These are phyloP conservation scores for Populus hybrid DNA, from an alignment of 441 rosid genomes.

Conservation along the genomic window DNA sequence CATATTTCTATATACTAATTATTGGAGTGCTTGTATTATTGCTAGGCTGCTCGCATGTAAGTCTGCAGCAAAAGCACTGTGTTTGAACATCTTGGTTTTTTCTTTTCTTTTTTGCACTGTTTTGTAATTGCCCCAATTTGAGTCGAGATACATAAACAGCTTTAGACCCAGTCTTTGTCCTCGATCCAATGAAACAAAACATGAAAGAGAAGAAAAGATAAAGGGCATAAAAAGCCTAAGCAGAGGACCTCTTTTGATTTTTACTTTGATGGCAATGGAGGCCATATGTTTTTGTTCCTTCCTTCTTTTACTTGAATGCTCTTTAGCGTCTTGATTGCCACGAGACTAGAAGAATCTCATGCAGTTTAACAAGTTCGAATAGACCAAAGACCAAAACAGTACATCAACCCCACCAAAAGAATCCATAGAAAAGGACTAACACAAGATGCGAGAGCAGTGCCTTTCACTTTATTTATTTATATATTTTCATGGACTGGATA, in stretches of 20 bases:
- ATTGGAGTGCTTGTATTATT: too few relatives aligned
- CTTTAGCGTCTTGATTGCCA: constrained; percentile 25
- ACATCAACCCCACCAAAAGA: constrained; percentile 12
- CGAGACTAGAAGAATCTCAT: constrained; percentile 33
- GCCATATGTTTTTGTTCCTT: constrained; percentile 5
- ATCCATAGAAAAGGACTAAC: constrained; percentile 39
- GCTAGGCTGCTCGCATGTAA: not conserved
- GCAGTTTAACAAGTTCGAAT: constrained; percentile 31
- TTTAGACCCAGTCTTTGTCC: constrained; percentile 16
- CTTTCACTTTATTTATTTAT: constrained; percentile 16
- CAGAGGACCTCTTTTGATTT: constrained; percentile 17
- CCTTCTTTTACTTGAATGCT: not conserved
- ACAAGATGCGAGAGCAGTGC: constrained; percentile 28
- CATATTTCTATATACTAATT: not conserved
- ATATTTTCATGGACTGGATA: not conserved
- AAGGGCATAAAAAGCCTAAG: constrained; percentile 15
- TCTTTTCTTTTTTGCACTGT: constrained; percentile 14
- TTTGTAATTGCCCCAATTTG: constrained; percentile 18
- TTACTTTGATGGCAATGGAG: constrained; percentile 17
- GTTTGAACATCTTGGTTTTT: not conserved
- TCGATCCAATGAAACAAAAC: not conserved
- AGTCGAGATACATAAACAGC: constrained; percentile 7
- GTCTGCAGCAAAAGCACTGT: not conserved
- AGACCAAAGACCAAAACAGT: constrained; percentile 45
- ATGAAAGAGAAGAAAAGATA: constrained; percentile 7